Base-by-base conservation (phyloP, 202 grass and related monocot genomes). In the Setaria viridis region DNA sequence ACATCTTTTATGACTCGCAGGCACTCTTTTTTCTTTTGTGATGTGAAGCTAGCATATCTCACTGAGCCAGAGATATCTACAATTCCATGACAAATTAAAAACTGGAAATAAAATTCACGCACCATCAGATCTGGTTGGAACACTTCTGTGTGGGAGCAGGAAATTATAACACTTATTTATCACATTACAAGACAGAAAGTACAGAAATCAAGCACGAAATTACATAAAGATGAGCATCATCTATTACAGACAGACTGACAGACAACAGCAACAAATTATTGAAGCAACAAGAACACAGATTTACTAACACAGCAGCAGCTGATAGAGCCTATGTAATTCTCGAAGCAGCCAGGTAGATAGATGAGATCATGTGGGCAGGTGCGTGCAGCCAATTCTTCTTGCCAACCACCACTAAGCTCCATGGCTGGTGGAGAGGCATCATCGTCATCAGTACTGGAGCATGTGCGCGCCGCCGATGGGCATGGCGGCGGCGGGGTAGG, bases 381-480 rank as follows among this genome's bases (percentile, higher is more conserved):
- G 17, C 56, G 16, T 9, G 64, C 79, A 49, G 65, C 20, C 37
- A 50, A 50, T 66, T 49, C 48, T 34, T 60, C 42, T 80, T 58
- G 74, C 84, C 84, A 82, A 32, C 56, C 73, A 54, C 76, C 51
- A 39, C 47, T 30, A 13, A 48, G 67, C 54, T 60, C 45, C 42
- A 78, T 3, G 37, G 47, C 11, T 2, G 16, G 50, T 32, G 8
- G 46, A 77, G 25, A 25, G 25, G 25, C 25, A 25, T 25, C 25
- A 25, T 25, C 25, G 25, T 80, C 77, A 81, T 87, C 82, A 91
- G 85, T 91, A 88, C 42, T 85, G 89, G 89, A 94, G 80, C 89
- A 92, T 86, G 82, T 92, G 82, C 3, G 92, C 81, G 67, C 79
- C 80, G 63, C 84, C 78, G 70, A 93, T 89, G 47, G 88, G 90